Conservation (phyloP, 2,329 filamentous ascomycete genomes). For the Capronia epimyces region DNA sequence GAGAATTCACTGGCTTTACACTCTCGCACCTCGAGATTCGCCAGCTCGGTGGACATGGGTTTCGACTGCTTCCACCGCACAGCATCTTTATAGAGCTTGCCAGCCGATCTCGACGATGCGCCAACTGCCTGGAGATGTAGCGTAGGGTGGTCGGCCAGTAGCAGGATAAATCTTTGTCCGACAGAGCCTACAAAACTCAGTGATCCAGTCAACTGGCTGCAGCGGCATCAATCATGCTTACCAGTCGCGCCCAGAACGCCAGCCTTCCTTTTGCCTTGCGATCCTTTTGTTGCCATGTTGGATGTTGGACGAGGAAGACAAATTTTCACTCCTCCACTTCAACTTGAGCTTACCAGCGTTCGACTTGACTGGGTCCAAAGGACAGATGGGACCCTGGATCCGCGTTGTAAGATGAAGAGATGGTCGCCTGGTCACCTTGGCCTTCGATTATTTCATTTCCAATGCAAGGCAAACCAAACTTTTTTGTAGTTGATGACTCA, state of each 20-base stretch:
- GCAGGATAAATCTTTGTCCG: slow-evolving; percentile 88
- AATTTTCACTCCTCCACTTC: no score
- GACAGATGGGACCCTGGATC: no score
- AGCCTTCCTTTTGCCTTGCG: slow-evolving; percentile 24
- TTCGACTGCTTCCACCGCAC: slow-evolving; percentile 89
- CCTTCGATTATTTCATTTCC: no score
- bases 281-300: slow-evolving; percentile 2
- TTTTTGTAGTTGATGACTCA: no score
- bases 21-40: slow-evolving; percentile 75
- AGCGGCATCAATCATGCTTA: background rate
- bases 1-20: slow-evolving; percentile 76
- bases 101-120: slow-evolving; percentile 80
- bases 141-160: slow-evolving; percentile 80
- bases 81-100: slow-evolving; percentile 91
- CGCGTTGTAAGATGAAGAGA: no score
- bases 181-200: slow-evolving; percentile 62
- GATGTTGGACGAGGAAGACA: no score
- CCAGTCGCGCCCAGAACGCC: slow-evolving; percentile 27
- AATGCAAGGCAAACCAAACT: no score
- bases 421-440: no score
- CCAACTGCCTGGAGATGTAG: slow-evolving; percentile 84
- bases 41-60: slow-evolving; percentile 70
- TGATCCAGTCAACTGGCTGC: background rate
- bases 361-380: no score
- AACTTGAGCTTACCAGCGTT: no score